Percentiles rank a stretch among this genome's conserved stretches.
These are phyloP conservation scores for Lineolata rhizophorae DNA, from an alignment of 495 filamentous ascomycete species.

Conservation along the genomic window DNA sequence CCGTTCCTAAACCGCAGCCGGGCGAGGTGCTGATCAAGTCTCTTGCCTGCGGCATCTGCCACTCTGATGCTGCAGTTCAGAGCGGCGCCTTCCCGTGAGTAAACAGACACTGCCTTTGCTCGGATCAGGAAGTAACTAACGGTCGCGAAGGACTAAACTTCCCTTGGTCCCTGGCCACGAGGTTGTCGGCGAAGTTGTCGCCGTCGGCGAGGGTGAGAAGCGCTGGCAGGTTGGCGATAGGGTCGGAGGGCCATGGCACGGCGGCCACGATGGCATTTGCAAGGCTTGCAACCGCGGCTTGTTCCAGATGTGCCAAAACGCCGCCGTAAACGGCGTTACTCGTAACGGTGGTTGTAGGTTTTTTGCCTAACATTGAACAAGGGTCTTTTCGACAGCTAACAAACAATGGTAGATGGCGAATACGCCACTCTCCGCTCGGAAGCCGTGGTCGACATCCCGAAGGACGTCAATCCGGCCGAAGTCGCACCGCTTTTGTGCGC, in stretches of 20 bases:
- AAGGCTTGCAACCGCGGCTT: slow-evolving; percentile 19
- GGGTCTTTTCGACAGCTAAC: neutral
- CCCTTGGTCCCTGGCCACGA: slow-evolving; percentile 19
- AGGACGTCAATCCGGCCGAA: slow-evolving; percentile 31
- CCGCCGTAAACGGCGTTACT: slow-evolving; percentile 18
- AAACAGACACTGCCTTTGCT: neutral
- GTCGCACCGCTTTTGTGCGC: slow-evolving; percentile 46
- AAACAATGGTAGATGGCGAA: slow-evolving; percentile 27
- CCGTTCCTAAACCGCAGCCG: slow-evolving; percentile 13
- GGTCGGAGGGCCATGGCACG: slow-evolving; percentile 23
- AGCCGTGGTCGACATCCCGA: slow-evolving; percentile 37
- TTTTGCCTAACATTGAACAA: neutral
- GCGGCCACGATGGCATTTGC: slow-evolving; percentile 24
- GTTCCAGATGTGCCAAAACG: slow-evolving; percentile 24
- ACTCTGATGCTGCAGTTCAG: slow-evolving; percentile 14
- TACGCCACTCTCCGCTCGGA: slow-evolving; percentile 40
- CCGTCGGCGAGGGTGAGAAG: slow-evolving; percentile 16
- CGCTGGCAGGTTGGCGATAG: slow-evolving; percentile 20
- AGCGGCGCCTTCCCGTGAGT: slow-evolving; percentile 12
- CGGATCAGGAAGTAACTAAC: neutral
- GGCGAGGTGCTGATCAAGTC: slow-evolving; percentile 22
- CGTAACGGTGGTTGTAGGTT: slow-evolving; percentile 23
- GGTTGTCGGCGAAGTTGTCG: slow-evolving; percentile 18
- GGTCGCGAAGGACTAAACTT: slow-evolving; percentile 1
- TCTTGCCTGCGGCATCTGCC: slow-evolving; percentile 20